These are phyloP conservation scores for Hemisphaericaspora xylofermentans DNA, from an alignment of 1,139 yeast species.

Conservation along the genomic window DNA sequence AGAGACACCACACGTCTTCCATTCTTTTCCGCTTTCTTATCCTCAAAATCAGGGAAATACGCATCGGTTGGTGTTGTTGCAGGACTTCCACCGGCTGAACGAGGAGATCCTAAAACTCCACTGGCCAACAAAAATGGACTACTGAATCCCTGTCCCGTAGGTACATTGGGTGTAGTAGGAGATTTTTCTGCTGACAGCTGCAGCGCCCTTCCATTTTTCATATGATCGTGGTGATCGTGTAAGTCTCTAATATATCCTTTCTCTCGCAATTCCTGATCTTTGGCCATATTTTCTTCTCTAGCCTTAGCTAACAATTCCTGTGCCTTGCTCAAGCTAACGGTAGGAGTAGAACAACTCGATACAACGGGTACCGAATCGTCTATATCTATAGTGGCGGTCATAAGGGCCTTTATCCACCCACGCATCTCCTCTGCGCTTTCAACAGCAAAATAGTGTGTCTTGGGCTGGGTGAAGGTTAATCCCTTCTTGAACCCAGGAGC, in stretches of 20 bases:
- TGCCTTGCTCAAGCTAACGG: conserved; percentile 82
- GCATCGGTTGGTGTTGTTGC: conserved; percentile 19
- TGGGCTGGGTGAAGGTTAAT: conserved; percentile 92
- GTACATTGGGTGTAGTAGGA: conserved; percentile 33
- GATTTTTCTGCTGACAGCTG: no score
- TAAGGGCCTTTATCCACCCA: conserved; percentile 90
- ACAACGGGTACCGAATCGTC: conserved; percentile 92
- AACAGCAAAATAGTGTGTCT: conserved; percentile 93
- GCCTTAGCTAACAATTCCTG: conserved; percentile 84
- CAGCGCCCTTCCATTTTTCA: no score
- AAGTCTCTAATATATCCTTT: conserved; percentile 33
- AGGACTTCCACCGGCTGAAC: conserved; percentile 28
- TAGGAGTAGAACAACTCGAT: conserved; percentile 93
- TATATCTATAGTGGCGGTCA: conserved; percentile 94
- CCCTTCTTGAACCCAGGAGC: conserved; percentile 97
- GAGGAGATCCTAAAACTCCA: conserved; percentile 50
- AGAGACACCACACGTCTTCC: neutral
- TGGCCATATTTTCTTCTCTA: conserved; percentile 63
- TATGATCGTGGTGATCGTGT: conserved; percentile 20
- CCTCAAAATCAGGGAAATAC: neutral
- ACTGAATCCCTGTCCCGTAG: conserved; percentile 37
- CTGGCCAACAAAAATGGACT: conserved; percentile 63
- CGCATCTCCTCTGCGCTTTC: conserved; percentile 91
- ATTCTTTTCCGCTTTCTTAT: neutral
- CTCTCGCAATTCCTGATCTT: conserved; percentile 54